These are phyloP conservation scores for Leptomonas seymouri DNA, from an alignment of 208 protist genomes.

Conservation along the genomic window DNA sequence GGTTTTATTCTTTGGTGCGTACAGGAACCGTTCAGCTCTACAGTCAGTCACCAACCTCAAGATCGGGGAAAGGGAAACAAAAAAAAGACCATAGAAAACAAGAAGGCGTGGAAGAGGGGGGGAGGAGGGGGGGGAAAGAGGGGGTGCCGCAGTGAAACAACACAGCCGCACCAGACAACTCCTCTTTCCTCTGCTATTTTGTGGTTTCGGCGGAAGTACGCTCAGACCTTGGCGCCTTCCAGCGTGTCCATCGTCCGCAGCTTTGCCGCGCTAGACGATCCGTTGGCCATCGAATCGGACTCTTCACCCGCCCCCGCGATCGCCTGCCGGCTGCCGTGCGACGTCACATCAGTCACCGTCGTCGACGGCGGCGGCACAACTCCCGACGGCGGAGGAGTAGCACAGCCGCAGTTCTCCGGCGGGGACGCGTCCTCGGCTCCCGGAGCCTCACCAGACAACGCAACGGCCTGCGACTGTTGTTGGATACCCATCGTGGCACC, in stretches of 20 bases:
- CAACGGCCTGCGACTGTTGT: neutral
- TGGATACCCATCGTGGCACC: too few species aligned
- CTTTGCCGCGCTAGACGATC: constrained; percentile 13
- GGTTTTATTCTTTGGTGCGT: neutral
- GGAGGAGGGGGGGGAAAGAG: neutral
- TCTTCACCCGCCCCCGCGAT: constrained; percentile 2
- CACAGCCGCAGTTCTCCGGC: constrained; percentile 12
- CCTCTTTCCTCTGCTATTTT: neutral
- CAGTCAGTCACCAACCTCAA: too few species aligned
- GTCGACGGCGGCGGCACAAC: constrained; percentile 9
- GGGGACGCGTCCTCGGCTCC: constrained; percentile 4
- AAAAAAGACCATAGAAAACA: neutral
- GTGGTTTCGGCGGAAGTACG: too few species aligned
- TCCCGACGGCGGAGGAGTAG: constrained; percentile 15
- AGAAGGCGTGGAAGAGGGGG: constrained; percentile 2
- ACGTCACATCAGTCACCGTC: constrained; percentile 12
- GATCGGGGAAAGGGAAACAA: too few species aligned
- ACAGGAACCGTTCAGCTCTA: too few species aligned
- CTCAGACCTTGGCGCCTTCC: constrained; percentile 9
- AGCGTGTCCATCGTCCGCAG: constrained; percentile 19
- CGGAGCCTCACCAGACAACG: neutral
- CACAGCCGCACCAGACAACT: too few species aligned
- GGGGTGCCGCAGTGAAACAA: too few species aligned
- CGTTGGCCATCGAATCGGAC: neutral
- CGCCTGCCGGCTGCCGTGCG: neutral